Percentiles rank a stretch among this genome's conserved stretches.
Conservation (phyloP, 768 basidiomycete genomes). For the Mycena kentingensis region DNA sequence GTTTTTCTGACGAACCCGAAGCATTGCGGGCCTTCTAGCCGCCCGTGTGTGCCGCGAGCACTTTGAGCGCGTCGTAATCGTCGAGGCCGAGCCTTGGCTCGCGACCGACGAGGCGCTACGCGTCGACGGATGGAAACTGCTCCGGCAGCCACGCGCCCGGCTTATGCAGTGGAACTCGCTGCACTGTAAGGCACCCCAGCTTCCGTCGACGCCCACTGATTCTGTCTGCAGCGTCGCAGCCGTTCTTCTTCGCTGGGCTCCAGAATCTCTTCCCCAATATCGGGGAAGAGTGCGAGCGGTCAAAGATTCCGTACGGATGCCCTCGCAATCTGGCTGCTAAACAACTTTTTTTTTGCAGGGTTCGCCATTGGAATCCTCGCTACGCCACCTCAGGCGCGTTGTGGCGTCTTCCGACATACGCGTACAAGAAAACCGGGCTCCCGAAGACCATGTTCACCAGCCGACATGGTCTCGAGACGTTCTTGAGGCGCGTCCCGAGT, state of each 20-base stretch:
- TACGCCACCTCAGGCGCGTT: constrained; percentile 16
- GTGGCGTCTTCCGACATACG: constrained; percentile 11
- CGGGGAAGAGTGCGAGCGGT: constrained; percentile 20
- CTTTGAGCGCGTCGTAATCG: constrained; percentile 33
- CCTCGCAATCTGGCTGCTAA: not conserved
- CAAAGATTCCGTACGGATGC: constrained; percentile 14
- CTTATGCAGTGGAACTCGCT: constrained; percentile 31
- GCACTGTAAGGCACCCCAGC: constrained; percentile 17
- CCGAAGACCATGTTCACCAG: constrained; percentile 25
- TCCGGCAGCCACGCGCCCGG: constrained; percentile 18
- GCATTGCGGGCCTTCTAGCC: constrained; percentile 33
- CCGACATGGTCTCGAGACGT: constrained; percentile 32
- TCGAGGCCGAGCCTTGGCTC: constrained; percentile 36
- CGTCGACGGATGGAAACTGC: constrained; percentile 21
- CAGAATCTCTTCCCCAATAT: constrained; percentile 24
- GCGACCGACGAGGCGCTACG: constrained; percentile 23
- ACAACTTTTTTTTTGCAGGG: constrained; percentile 8
- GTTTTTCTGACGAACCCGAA: constrained; percentile 6
- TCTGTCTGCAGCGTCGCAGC: constrained; percentile 17
- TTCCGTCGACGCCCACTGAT: not conserved
- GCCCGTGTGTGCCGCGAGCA: constrained; percentile 36
- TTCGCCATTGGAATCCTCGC: constrained; percentile 22
- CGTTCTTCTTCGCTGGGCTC: constrained; percentile 17
- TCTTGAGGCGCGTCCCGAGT: constrained; percentile 21
- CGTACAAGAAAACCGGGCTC: constrained; percentile 10